Base-by-base conservation (phyloP, 257 asterid genomes). In the Primulina huaijiensis region DNA sequence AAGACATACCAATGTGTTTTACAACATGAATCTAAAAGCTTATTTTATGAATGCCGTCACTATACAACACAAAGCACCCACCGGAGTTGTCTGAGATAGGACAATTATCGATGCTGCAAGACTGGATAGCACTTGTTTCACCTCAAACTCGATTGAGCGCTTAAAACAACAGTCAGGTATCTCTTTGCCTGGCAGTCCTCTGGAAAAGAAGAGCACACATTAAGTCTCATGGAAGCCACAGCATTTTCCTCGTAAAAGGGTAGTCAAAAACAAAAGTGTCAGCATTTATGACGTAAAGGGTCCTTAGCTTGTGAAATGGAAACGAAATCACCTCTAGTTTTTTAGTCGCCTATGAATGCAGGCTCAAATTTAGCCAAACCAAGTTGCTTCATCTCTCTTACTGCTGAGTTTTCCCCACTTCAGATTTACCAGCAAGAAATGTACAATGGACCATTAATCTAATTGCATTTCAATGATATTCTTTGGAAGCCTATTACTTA, bases 31-130 rank as follows among this genome's bases (percentile, higher is more conserved):
- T 63, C 25, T 60, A 50, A 40, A 62, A 64, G 74, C 53, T 46
- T 8, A 34, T n/a, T 10, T 55, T 3, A n/a, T 8, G 5, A 29
- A 62, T 35, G 57, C 73, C 59, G 55, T 12, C 10, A 6, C n/a
- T 53, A 68, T 35, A 10, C 17, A 65, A 70, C 57, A 46, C 17
- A 68, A 60, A 64, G 72, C 63, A 83, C 98, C 75, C 72, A 92
- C 97, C 95, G 81, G 56, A 77, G 79, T 86, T 19, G 86, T 69
- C 74, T 83, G 96, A 73, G 97, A 88, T 65, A 92, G 84, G 77
- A 78, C 68, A 59, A 90, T 14, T 16, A 86, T 43, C 0, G 98
- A 85, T 71, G 97, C 88, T 65, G 95, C 97, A 74, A 92, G 84
- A 72, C 95, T 90, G 56, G 98, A 73, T 58, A 90, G 65, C 67